Evolutionary conservation across 176 grass and related monocot species (phyloP), one percentile per base, ranked within the genome.

Genomic region (Aechmea fasciata): DNA sequence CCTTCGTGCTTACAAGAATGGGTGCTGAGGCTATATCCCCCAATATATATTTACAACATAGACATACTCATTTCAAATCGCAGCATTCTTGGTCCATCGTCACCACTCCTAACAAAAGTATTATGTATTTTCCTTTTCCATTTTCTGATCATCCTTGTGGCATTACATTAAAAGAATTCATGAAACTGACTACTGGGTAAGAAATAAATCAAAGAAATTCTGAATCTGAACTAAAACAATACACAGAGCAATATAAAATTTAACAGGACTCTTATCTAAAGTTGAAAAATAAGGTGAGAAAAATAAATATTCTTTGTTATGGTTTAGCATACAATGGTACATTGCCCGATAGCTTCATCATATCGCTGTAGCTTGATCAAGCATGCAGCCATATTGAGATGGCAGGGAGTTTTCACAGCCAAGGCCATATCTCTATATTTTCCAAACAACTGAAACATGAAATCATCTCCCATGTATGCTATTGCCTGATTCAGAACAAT

Each of bases 341-440:
- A 97, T 57, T 97, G 94, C 17, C 57, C 82, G 22, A 87, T 97
- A 65, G 94, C 89, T 81, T 97, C 87, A 3, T 93, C 77, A 5
- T 79, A 90, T 67, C 71, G 85, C 67, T 87, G 81, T 57, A 85
- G 82, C 77, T 93, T 93, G 71, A 93, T 90, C 33, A 97, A 76
- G 65, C 94, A 97, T 48, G 87, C 86, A 64, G 89, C 86, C 77
- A 81, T 97, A 75, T 97, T 97, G 71, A 97, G 89, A 81, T 97
- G 89, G 64, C 94, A 97, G 11, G 89, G 89, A 55, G 85, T 97
- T 83, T 92, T 97, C 77, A 93, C 94, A 70, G 94, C 87, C 76
- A 93, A 80, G 23, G 92, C 92, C 92, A 96, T 96, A 52, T 96
- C 92, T 78, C 92, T 89, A 54, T 96, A 96, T 80, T 93, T 97